Conservation (phyloP, 148 eudicot species). For the Heliosperma pusillum region DNA sequence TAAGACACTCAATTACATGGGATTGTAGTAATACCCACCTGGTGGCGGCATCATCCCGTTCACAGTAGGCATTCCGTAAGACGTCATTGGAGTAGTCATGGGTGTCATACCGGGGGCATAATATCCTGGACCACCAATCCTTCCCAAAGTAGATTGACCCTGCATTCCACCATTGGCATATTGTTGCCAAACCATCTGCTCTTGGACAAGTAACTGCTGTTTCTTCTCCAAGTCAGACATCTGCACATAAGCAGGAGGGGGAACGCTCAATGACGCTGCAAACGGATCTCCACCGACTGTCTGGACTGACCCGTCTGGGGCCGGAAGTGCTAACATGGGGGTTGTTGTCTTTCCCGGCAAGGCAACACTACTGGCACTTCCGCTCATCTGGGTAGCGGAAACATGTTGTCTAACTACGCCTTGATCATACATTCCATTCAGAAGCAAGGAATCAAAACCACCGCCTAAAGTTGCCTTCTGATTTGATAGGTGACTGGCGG, state of each 20-base stretch:
- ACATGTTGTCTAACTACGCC: slow-evolving; percentile 68
- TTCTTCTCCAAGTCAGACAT: slow-evolving; percentile 93
- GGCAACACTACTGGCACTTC: slow-evolving; percentile 85
- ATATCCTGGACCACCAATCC: slow-evolving; percentile 55
- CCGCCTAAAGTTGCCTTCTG: slow-evolving; percentile 65
- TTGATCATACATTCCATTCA: slow-evolving; percentile 75
- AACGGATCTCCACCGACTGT: slow-evolving; percentile 68
- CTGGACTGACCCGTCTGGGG: slow-evolving; percentile 63
- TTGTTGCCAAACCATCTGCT: slow-evolving; percentile 79
- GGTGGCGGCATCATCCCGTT: slow-evolving; percentile 35
- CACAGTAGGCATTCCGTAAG: slow-evolving; percentile 71
- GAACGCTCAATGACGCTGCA: slow-evolving; percentile 61
- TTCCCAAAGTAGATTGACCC: slow-evolving; percentile 68
- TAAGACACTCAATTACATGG: slow-evolving; percentile 33
- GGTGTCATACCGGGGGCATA: slow-evolving; percentile 45
- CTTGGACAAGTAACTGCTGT: slow-evolving; percentile 73
- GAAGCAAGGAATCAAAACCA: slow-evolving; percentile 54
- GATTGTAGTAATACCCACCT: slow-evolving; percentile 61
- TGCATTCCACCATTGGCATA: slow-evolving; percentile 80
- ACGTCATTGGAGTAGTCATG: slow-evolving; percentile 39
- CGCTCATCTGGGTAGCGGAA: slow-evolving; percentile 44
- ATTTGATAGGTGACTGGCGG: slow-evolving; percentile 58
- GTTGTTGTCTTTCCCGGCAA: slow-evolving; percentile 49
- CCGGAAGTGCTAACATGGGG: slow-evolving; percentile 75
- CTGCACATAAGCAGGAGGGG: slow-evolving; percentile 82